Evolutionary conservation across 1,284 basidiomycete genomes (phyloP).

Genomic region (Trichosporon inkin): DNA sequence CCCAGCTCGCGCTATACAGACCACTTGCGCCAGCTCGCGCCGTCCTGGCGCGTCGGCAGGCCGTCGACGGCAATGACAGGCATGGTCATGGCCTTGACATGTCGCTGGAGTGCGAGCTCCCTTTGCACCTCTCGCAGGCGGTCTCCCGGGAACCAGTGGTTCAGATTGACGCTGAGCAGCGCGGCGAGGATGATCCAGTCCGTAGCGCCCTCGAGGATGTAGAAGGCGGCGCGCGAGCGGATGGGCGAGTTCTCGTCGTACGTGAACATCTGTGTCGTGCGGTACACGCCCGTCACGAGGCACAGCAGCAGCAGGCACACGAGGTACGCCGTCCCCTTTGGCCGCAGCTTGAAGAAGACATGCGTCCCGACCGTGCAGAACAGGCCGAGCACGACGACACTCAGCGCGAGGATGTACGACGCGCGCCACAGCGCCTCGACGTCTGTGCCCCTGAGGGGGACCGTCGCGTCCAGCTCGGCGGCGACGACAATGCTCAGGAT

Average conservation of each 20-base stretch:
- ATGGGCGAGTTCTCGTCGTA: slow-evolving; percentile 14
- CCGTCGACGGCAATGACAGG: too few relatives aligned
- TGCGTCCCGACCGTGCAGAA: slow-evolving; percentile 21
- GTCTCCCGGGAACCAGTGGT: slow-evolving; percentile 15
- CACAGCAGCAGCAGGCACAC: slow-evolving; percentile 17
- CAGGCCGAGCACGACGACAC: slow-evolving; percentile 20
- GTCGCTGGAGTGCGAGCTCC: too few relatives aligned
- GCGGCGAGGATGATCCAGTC: slow-evolving; percentile 11
- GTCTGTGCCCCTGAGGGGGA: background rate
- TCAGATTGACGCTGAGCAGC: slow-evolving; percentile 16
- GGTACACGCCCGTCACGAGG: slow-evolving; percentile 23
- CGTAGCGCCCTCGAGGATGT: slow-evolving; percentile 22
- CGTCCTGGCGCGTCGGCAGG: too few relatives aligned
- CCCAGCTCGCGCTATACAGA: too few relatives aligned
- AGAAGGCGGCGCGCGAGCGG: slow-evolving; percentile 24
- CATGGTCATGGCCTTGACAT: too few relatives aligned
- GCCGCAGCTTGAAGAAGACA: slow-evolving; percentile 14
- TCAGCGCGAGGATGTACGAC: slow-evolving; percentile 25
- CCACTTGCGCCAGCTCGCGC: too few relatives aligned
- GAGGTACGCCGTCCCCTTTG: slow-evolving; percentile 13
- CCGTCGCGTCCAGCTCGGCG: background rate
- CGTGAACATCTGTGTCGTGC: slow-evolving; percentile 26
- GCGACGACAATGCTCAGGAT: slow-evolving; percentile 25
- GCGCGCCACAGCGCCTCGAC: slow-evolving; percentile 27
- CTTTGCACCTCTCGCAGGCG: background rate